Base-by-base conservation (phyloP, 257 asterid species). In the Buddleja alternifolia region DNA sequence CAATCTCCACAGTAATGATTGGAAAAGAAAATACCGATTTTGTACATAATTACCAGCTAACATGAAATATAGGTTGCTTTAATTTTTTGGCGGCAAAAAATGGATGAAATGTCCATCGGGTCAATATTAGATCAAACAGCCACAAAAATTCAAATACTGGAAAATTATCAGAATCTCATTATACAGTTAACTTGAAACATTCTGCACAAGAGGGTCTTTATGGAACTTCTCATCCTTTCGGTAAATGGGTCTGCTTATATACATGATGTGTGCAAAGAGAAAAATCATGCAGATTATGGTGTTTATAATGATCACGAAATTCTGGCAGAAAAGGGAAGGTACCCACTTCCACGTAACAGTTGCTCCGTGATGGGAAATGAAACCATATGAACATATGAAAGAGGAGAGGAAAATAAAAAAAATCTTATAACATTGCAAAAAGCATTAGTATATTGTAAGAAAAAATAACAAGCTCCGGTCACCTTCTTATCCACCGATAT, bases 401-500 rank as follows among this genome's bases (percentile, higher is more conserved):
- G 20, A 66, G 45, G 54, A 39, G 60, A 44, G 40, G 40, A 42
- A 15, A 53, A 12, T 36, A 12, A 3, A 45, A 60, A 21, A 40
- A 25, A 1, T 15, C 15, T 7, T 53, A 10, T 24, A 34, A 23
- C 4, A 39, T n/a, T n/a, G n/a, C n/a, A 68, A 3, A 67, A 16
- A 21, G 11, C 16, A 17, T 34, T 11, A 14, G 20, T 21, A 48
- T 6, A 8, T 50, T 41, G 20, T 24, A 37, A 12, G 10, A 42
- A 63, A 42, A 24, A 51, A 14, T 55, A 66, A 52, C 53, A 64
- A 66, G 60, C 46, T 39, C 50, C 55, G 20, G 66, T 73, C 73
- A 94, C 99, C 97, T 91, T 89, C 81, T 91, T 91, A 78, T 94
- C 97, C 68, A 94, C 78, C 50, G 85, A 77, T 73, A 91, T 83